Evolutionary conservation across 768 basidiomycete genomes (phyloP).

Genomic region (Boletus vermiculosoides): DNA sequence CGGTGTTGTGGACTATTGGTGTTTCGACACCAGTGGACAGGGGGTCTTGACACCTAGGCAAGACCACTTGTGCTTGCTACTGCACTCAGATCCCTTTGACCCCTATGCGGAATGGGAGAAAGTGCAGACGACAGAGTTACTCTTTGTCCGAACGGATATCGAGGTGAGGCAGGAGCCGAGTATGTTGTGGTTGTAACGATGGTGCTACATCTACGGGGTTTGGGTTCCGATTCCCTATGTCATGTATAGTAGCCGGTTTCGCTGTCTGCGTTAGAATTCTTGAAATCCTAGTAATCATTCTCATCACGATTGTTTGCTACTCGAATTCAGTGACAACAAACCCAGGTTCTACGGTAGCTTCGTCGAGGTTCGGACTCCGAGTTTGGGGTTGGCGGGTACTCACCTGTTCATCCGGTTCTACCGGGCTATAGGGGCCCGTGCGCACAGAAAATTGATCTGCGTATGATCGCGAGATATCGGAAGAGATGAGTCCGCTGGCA

Average conservation of each 20-base stretch:
- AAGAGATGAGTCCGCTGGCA: no score
- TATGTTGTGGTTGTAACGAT: constrained; percentile 25
- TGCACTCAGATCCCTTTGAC: constrained; percentile 31
- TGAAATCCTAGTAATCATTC: no score
- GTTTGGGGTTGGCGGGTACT: not conserved
- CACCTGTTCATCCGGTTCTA: not conserved
- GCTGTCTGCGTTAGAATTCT: not conserved
- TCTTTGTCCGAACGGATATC: constrained; percentile 21
- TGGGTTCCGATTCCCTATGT: not conserved
- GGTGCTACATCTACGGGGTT: not conserved
- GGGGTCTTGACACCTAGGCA: constrained; percentile 23
- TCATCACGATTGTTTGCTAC: not conserved
- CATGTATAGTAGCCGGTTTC: not conserved
- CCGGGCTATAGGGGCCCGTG: not conserved
- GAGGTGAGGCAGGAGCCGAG: constrained; percentile 18
- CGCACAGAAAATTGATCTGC: not conserved
- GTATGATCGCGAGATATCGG: not conserved
- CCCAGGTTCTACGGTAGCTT: no score
- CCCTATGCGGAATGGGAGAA: constrained; percentile 29
- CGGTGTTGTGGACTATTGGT: constrained; percentile 33
- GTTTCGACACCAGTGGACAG: constrained; percentile 29
- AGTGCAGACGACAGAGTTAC: constrained; percentile 25
- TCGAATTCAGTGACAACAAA: not conserved
- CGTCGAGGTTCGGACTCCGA: not conserved
- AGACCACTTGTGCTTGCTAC: constrained; percentile 30